A percentile compares a stretch with the other conserved stretches of the same genome.
These are phyloP conservation scores for Paxillus rubicundulus DNA, from an alignment of 768 basidiomycete genomes.

Conservation along the genomic window DNA sequence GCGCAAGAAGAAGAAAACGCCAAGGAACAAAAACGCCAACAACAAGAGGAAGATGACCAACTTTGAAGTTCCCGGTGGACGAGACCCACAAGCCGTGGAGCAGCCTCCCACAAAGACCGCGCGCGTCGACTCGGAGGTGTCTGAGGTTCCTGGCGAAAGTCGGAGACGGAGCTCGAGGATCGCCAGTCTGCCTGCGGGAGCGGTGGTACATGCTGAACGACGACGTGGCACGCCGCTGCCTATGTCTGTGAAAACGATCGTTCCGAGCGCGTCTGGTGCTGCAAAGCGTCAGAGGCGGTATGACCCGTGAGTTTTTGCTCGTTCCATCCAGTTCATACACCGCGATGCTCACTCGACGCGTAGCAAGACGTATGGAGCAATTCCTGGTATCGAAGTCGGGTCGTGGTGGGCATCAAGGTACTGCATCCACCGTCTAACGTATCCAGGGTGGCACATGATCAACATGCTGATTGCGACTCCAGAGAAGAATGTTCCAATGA, in stretches of 20 bases:
- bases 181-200: slow-evolving; percentile 56
- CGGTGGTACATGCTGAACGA: slow-evolving; percentile 37
- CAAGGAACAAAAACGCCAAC: background rate
- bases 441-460: background rate
- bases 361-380: slow-evolving; percentile 77
- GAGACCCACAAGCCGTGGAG: slow-evolving; percentile 31
- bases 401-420: slow-evolving; percentile 79
- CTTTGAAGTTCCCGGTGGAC: slow-evolving; percentile 24
- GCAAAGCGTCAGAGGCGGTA: slow-evolving; percentile 32
- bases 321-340: slow-evolving; percentile 20
- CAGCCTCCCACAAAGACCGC: slow-evolving; percentile 9
- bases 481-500: slow-evolving; percentile 69
- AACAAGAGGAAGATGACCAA: slow-evolving; percentile 38
- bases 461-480: background rate
- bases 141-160: slow-evolving; percentile 12
- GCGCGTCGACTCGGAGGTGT: slow-evolving; percentile 18
- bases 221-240: slow-evolving; percentile 34
- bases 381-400: slow-evolving; percentile 77
- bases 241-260: slow-evolving; percentile 38
- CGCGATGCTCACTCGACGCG: background rate
- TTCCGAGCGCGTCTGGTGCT: slow-evolving; percentile 35
- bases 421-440: slow-evolving; percentile 13
- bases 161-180: slow-evolving; percentile 69
- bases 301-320: slow-evolving; percentile 25
- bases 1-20: slow-evolving; percentile 28